phyloP scores from a whole-genome alignment of 441 rosid species.

The Codiaeum variegatum region DNA sequence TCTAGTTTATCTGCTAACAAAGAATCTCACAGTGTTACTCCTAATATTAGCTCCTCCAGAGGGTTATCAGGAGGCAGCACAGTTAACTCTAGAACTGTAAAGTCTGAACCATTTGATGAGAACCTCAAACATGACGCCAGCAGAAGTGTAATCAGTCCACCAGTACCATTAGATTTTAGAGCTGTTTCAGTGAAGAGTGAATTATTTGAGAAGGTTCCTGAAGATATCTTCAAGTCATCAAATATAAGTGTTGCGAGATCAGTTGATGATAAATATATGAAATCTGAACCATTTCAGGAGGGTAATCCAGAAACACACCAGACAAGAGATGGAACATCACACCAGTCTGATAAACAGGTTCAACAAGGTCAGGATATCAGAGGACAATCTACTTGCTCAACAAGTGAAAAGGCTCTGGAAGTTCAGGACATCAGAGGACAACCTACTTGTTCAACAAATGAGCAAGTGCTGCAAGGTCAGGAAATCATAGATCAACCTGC shows the following conservation, averaged over 20 bases:
- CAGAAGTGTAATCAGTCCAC: slow-evolving; percentile 22
- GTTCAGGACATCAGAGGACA: slow-evolving; percentile 22
- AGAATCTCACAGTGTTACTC: slow-evolving; percentile 16
- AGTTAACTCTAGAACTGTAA: slow-evolving; percentile 36
- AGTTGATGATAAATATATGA: slow-evolving; percentile 34
- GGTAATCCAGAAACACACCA: slow-evolving; percentile 26
- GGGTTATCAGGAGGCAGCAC: slow-evolving; percentile 23
- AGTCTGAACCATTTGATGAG: slow-evolving; percentile 62
- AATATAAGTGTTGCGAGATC: slow-evolving; percentile 22
- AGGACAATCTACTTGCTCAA: slow-evolving; percentile 26
- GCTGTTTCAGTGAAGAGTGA: slow-evolving; percentile 43
- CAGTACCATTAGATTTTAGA: slow-evolving; percentile 17
- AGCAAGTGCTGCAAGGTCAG: slow-evolving; percentile 18
- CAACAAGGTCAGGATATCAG: slow-evolving; percentile 20
- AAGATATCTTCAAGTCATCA: slow-evolving; percentile 24
- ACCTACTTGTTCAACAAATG: slow-evolving; percentile 30
- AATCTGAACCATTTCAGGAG: slow-evolving; percentile 46
- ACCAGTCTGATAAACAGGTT: slow-evolving; percentile 25
- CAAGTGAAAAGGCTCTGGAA: slow-evolving; percentile 19
- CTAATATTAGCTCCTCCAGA: slow-evolving; percentile 25
- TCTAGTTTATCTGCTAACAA: slow-evolving; percentile 28
- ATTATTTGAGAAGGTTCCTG: slow-evolving; percentile 29
- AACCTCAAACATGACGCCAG: slow-evolving; percentile 25
- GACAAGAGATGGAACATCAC: slow-evolving; percentile 28
- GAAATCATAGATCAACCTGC: slow-evolving; percentile 24